Evolutionary conservation across 768 basidiomycete genomes (phyloP).

Genomic region (Pulveroboletus ravenelii): DNA sequence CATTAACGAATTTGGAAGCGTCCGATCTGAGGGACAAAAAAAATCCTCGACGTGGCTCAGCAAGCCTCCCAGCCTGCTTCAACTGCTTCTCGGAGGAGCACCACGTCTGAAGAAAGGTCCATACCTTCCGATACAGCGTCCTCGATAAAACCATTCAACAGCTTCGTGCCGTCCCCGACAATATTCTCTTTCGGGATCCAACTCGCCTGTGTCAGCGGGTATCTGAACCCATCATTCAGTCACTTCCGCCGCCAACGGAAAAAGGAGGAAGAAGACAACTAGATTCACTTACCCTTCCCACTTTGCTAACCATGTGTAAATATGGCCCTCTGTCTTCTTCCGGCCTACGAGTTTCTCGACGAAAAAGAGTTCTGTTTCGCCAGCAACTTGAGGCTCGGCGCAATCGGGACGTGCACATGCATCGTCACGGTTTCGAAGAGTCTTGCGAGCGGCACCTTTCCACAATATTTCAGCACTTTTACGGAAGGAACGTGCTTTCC

Average conservation of each 20-base stretch:
- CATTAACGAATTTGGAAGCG: neutral
- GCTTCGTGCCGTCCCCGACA: conserved; percentile 9
- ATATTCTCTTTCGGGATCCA: conserved; percentile 31
- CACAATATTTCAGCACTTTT: neutral
- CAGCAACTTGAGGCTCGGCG: conserved; percentile 7
- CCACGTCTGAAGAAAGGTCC: conserved; percentile 10
- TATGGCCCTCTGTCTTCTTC: conserved; percentile 9
- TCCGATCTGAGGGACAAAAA: too few species aligned
- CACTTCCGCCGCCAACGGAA: neutral
- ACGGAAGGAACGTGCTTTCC: neutral
- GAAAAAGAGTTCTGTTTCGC: conserved; percentile 15
- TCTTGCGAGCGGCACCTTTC: conserved; percentile 16
- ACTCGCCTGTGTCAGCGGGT: conserved; percentile 24
- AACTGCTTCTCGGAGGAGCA: conserved; percentile 24
- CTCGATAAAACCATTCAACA: conserved; percentile 17
- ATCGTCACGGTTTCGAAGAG: conserved; percentile 3
- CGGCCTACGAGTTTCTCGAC: conserved; percentile 29
- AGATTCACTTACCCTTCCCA: conserved; percentile 29
- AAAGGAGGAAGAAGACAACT: neutral
- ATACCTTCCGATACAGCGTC: conserved; percentile 17
- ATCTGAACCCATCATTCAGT: conserved; percentile 9
- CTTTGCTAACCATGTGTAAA: conserved; percentile 28
- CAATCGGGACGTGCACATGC: conserved; percentile 27
- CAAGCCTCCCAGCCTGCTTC: conserved; percentile 14
- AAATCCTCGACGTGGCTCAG: neutral